A percentile compares a stretch with the other conserved stretches of the same genome.
Conservation (phyloP, 352 stramenopile species). For the Phytophthora podocarpi region DNA sequence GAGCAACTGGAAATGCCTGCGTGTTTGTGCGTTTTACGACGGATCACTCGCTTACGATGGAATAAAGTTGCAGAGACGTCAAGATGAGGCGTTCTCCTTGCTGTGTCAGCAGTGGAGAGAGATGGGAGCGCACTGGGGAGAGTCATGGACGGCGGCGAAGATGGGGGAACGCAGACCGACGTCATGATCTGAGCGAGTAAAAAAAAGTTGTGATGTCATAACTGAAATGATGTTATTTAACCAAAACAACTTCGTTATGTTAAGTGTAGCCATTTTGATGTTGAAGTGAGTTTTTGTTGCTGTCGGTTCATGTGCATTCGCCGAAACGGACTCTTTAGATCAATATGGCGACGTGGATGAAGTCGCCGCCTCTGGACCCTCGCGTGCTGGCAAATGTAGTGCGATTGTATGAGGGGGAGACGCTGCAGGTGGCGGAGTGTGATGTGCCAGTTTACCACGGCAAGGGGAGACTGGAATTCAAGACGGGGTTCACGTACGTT, state of each 20-base stretch:
- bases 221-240: slow-evolving; percentile 9
- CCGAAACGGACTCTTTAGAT: slow-evolving; percentile 7
- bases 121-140: neutral
- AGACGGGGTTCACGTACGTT: slow-evolving; percentile 69
- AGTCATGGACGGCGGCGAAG: slow-evolving; percentile 10
- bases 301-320: slow-evolving; percentile 27
- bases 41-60: slow-evolving; percentile 29
- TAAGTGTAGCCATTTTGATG: slow-evolving; percentile 12
- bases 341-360: slow-evolving; percentile 1
- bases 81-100: slow-evolving; percentile 14
- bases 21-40: slow-evolving; percentile 23
- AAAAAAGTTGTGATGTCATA: slow-evolving; percentile 4
- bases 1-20: slow-evolving; percentile 18
- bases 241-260: neutral
- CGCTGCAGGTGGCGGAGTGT: slow-evolving; percentile 39
- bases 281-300: slow-evolving; percentile 23
- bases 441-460: slow-evolving; percentile 67
- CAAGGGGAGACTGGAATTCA: slow-evolving; percentile 57
- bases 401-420: slow-evolving; percentile 55
- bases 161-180: slow-evolving; percentile 5
- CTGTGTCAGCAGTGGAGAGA: neutral
- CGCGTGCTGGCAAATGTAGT: slow-evolving; percentile 65
- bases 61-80: slow-evolving; percentile 27
- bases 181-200: no score
- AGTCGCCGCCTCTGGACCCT: slow-evolving; percentile 51